Conservation (phyloP, 495 filamentous ascomycete species). For the Corynascus novoguineensis region DNA sequence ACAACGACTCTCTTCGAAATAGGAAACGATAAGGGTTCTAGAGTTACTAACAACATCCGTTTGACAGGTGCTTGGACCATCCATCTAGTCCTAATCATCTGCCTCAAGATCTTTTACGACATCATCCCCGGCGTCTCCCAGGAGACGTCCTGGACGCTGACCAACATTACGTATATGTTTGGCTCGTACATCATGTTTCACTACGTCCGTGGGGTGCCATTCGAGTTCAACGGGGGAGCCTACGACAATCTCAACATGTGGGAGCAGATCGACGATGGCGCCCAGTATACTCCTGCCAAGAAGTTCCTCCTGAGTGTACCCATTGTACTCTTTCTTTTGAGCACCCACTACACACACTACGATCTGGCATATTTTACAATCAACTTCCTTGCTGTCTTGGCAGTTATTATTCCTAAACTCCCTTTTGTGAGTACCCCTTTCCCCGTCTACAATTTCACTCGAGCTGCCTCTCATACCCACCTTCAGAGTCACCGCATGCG, state of each 20-base stretch:
- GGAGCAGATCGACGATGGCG: conserved; percentile 99
- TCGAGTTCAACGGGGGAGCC: conserved; percentile 98
- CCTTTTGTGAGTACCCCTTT: conserved; percentile 63
- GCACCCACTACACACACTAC: conserved; percentile 98
- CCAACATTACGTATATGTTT: conserved; percentile 98
- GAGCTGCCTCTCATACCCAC: conserved; percentile 5
- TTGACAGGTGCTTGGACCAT: conserved; percentile 88
- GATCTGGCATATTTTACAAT: conserved; percentile 93
- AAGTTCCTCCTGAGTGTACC: conserved; percentile 95
- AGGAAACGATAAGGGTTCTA: neutral
- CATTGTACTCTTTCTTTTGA: conserved; percentile 87
- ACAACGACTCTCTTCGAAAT: neutral
- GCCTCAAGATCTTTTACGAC: conserved; percentile 91
- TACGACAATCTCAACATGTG: conserved; percentile 99
- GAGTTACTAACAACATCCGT: conserved; percentile 11
- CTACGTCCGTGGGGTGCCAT: conserved; percentile 94
- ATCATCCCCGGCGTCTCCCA: conserved; percentile 91
- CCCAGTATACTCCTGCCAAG: conserved; percentile 97
- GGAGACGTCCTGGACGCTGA: conserved; percentile 96
- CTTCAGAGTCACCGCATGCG: conserved; percentile 64
- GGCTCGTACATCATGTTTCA: conserved; percentile 99
- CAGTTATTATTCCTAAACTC: conserved; percentile 90
- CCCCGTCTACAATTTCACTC: neutral
- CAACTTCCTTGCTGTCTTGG: conserved; percentile 87
- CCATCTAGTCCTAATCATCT: conserved; percentile 83